A percentile compares a stretch with the other conserved stretches of the same genome.
Evolutionary conservation across 768 basidiomycete species (phyloP).

Genomic region (Auriscalpium orientale): DNA sequence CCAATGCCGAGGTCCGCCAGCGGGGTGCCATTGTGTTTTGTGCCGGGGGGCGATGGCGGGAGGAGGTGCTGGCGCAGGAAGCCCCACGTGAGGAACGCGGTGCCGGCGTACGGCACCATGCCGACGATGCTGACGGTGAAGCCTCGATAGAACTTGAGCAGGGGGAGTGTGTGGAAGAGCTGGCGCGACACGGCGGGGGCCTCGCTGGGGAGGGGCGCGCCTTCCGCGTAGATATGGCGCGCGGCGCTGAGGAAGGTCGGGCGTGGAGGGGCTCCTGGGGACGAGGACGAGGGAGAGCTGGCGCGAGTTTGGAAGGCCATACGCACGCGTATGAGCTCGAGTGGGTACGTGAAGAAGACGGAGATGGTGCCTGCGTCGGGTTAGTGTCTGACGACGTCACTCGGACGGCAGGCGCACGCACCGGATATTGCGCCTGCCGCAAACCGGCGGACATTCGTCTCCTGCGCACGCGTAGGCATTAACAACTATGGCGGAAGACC

Average conservation of each 20-base stretch:
- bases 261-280: conserved; percentile 10
- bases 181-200: conserved; percentile 16
- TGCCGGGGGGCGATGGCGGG: conserved; percentile 30
- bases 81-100: conserved; percentile 91
- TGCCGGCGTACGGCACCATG: conserved; percentile 94
- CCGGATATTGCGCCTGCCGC: conserved; percentile 84
- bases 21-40: conserved; percentile 22
- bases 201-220: conserved; percentile 23
- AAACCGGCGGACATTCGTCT: conserved; percentile 78
- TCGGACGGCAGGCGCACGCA: conserved; percentile 24
- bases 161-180: conserved; percentile 54
- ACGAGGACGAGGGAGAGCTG: conserved; percentile 19
- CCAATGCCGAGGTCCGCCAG: conserved; percentile 74
- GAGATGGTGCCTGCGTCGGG: conserved; percentile 63
- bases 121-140: conserved; percentile 87
- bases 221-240: conserved; percentile 65
- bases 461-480: conserved; percentile 74
- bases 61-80: conserved; percentile 56
- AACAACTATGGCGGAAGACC: conserved; percentile 42
- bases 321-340: conserved; percentile 92
- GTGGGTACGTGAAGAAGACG: conserved; percentile 88
- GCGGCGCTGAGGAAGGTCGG: conserved; percentile 52
- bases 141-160: conserved; percentile 95
- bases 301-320: conserved; percentile 75
- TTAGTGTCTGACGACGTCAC: neutral